A percentile compares a stretch with the other conserved stretches of the same genome.
phyloP scores from a whole-genome alignment of 148 eudicot species.

The Nepenthes gracilis region DNA sequence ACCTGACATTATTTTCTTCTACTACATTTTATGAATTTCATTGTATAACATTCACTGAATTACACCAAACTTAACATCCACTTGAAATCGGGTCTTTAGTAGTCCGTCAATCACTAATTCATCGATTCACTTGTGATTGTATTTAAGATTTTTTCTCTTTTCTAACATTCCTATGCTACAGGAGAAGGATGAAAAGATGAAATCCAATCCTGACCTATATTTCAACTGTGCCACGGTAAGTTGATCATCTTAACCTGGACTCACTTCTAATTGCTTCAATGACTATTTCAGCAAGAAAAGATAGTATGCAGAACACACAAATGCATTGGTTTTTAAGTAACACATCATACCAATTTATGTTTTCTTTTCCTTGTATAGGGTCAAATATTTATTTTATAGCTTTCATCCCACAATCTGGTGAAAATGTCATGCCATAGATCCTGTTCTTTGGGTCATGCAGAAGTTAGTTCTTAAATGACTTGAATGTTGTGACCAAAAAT shows the following conservation, averaged over 20 bases:
- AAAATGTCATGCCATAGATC: too few relatives aligned
- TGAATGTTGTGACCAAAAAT: too few relatives aligned
- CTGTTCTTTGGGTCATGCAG: too few relatives aligned
- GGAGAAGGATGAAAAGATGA: constrained; percentile 93
- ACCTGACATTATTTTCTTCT: too few relatives aligned
- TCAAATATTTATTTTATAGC: not conserved
- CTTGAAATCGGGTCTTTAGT: too few relatives aligned
- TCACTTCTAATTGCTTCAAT: not conserved
- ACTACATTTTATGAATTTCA: too few relatives aligned
- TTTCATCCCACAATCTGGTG: not conserved
- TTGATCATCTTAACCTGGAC: not conserved
- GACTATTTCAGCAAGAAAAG: not conserved
- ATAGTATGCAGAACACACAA: too few relatives aligned
- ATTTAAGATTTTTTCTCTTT: constrained; percentile 1
- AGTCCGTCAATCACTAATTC: too few relatives aligned
- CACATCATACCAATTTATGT: not conserved
- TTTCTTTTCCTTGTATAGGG: not conserved
- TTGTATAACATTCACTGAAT: too few relatives aligned
- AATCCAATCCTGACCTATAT: constrained; percentile 73
- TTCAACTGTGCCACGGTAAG: constrained; percentile 78
- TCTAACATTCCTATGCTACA: constrained; percentile 23
- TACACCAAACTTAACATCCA: too few relatives aligned
- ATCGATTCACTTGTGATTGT: not conserved
- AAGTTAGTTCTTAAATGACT: too few relatives aligned
- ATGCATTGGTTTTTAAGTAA: not conserved